Conservation (phyloP, 129 eudicot species). For the Chrysanthemum makinoi region DNA sequence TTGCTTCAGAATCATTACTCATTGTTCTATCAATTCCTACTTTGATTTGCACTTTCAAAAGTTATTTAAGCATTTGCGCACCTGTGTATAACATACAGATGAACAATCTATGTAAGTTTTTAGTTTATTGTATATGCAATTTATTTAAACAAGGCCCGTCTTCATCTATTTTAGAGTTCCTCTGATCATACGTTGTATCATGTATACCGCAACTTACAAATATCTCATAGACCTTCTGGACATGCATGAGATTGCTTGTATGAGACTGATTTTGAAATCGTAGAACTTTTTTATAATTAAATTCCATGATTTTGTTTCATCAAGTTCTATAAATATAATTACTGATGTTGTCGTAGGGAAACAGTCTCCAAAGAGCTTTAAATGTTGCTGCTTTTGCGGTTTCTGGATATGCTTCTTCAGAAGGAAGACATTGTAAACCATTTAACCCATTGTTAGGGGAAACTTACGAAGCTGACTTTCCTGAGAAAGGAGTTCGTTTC, state of each 20-base stretch:
- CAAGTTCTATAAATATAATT: too few relatives aligned
- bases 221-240: neutral
- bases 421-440: slow-evolving; percentile 86
- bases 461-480: slow-evolving; percentile 95
- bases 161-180: neutral
- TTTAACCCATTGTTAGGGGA: slow-evolving; percentile 95
- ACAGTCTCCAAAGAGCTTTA: slow-evolving; percentile 65
- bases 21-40: too few relatives aligned
- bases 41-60: too few relatives aligned
- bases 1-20: too few relatives aligned
- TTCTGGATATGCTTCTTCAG: slow-evolving; percentile 91
- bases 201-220: too few relatives aligned
- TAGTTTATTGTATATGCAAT: too few relatives aligned
- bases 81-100: too few relatives aligned
- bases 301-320: neutral
- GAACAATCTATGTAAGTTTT: too few relatives aligned
- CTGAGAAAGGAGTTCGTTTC: slow-evolving; percentile 83
- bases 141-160: too few relatives aligned
- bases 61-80: too few relatives aligned
- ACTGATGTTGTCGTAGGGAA: slow-evolving; percentile 48
- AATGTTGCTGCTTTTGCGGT: slow-evolving; percentile 95
- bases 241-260: neutral
- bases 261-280: neutral
- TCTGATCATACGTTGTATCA: too few relatives aligned
- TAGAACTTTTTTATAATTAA: neutral